Evolutionary conservation across 352 stramenopile genomes (phyloP).

Genomic region (Phytophthora megakarya): DNA sequence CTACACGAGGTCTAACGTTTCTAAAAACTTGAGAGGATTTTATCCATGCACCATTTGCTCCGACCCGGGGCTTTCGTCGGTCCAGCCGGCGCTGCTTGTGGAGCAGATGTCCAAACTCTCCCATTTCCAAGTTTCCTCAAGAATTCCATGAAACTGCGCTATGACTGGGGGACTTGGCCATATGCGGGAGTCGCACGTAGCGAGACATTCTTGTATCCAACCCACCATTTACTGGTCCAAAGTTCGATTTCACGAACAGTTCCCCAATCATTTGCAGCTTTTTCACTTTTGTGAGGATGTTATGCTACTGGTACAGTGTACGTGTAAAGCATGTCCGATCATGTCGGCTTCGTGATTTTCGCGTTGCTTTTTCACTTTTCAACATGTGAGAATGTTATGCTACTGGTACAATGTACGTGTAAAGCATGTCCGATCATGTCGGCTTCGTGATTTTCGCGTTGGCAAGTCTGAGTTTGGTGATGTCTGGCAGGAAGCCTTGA

Average conservation of each 20-base stretch:
- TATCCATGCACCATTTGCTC: slow-evolving; percentile 17
- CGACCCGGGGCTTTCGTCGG: slow-evolving; percentile 7
- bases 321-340: neutral
- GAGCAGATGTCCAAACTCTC: slow-evolving; percentile 31
- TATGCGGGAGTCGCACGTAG: slow-evolving; percentile 9
- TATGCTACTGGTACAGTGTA: slow-evolving; percentile 7
- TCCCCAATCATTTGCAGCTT: slow-evolving; percentile 12
- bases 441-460: slow-evolving; percentile 17
- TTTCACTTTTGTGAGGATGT: slow-evolving; percentile 13
- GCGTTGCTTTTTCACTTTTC: slow-evolving; percentile 8
- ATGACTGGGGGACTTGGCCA: slow-evolving; percentile 7
- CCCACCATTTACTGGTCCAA: no score
- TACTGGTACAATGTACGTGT: slow-evolving; percentile 1
- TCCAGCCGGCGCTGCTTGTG: slow-evolving; percentile 6
- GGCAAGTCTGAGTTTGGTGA: slow-evolving; percentile 8
- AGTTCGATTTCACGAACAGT: slow-evolving; percentile 17
- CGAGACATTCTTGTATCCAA: no score
- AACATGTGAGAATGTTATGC: slow-evolving; percentile 14
- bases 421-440: neutral
- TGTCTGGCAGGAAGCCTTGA: slow-evolving; percentile 10
- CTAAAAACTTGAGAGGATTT: slow-evolving; percentile 5
- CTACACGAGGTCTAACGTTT: neutral
- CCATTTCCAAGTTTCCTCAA: slow-evolving; percentile 23
- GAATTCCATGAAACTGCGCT: slow-evolving; percentile 32
- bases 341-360: slow-evolving; percentile 10